phyloP scores from a whole-genome alignment of 352 stramenopile genomes.

The Globisporangium cylindrosporum region DNA sequence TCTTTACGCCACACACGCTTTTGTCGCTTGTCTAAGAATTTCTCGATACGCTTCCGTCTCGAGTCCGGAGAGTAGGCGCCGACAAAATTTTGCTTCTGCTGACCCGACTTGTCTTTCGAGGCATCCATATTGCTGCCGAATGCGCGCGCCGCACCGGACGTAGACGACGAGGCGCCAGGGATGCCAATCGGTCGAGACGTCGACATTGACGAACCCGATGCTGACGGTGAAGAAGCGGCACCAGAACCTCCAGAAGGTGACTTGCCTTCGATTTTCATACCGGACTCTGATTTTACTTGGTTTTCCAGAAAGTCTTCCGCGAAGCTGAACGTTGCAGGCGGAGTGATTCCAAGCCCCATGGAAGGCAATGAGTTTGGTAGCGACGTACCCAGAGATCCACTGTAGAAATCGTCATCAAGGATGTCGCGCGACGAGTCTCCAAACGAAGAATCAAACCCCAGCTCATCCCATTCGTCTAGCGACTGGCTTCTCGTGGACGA shows the following conservation, averaged over 20 bases:
- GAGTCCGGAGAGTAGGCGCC: constrained; percentile 95
- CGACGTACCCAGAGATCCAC: constrained; percentile 76
- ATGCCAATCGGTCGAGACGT: constrained; percentile 82
- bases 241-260: constrained; percentile 11
- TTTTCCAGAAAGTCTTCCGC: constrained; percentile 84
- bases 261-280: constrained; percentile 39
- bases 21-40: constrained; percentile 95
- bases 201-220: constrained; percentile 36
- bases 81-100: constrained; percentile 84
- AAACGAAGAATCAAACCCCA: constrained; percentile 84
- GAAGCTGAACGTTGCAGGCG: constrained; percentile 80
- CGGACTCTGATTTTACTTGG: constrained; percentile 54
- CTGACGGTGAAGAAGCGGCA: constrained; percentile 18
- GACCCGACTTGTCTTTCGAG: constrained; percentile 45
- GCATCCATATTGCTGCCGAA: constrained; percentile 38
- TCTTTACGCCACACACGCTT: constrained; percentile 94
- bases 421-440: constrained; percentile 73
- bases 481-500: constrained; percentile 64
- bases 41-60: constrained; percentile 90
- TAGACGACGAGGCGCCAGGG: constrained; percentile 44
- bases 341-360: constrained; percentile 85
- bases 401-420: constrained; percentile 80
- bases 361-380: constrained; percentile 83
- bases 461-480: constrained; percentile 83
- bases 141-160: constrained; percentile 25